These are phyloP conservation scores for Xerocomellus intermedius DNA, from an alignment of 768 basidiomycete genomes.

Conservation along the genomic window DNA sequence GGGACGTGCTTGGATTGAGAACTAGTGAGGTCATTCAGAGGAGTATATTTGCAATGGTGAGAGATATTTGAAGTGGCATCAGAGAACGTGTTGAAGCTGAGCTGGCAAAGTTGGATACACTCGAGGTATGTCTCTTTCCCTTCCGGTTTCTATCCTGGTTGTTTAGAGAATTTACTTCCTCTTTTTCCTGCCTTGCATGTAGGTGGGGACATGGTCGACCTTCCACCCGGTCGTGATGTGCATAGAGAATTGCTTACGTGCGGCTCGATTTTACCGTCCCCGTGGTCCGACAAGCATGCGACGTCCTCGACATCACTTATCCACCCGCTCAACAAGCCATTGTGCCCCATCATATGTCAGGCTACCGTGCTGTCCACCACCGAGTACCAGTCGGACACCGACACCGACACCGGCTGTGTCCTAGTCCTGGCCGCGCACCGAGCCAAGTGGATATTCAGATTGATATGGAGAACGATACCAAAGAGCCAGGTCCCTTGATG, in stretches of 20 bases:
- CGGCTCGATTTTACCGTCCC: slow-evolving; percentile 38
- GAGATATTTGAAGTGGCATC: slow-evolving; percentile 16
- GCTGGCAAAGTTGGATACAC: slow-evolving; percentile 20
- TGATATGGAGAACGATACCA: not conserved
- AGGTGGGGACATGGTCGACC: slow-evolving; percentile 15
- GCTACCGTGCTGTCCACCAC: slow-evolving; percentile 19
- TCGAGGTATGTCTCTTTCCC: slow-evolving; percentile 13
- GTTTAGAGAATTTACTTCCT: not conserved
- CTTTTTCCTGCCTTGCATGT: not conserved
- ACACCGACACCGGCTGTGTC: not conserved
- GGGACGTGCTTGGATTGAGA: slow-evolving; percentile 67
- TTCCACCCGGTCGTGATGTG: slow-evolving; percentile 19
- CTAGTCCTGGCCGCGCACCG: not conserved
- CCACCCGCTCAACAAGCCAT: slow-evolving; percentile 17
- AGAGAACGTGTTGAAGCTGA: slow-evolving; percentile 28
- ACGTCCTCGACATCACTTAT: slow-evolving; percentile 6
- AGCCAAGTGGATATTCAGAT: not conserved
- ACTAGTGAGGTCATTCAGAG: slow-evolving; percentile 53
- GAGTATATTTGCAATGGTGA: slow-evolving; percentile 40
- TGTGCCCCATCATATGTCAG: slow-evolving; percentile 32
- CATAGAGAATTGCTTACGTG: slow-evolving; percentile 37
- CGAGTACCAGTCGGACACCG: not conserved
- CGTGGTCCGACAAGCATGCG: slow-evolving; percentile 5
- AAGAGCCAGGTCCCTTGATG: slow-evolving; percentile 2
- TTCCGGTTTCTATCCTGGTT: not conserved